Evolutionary conservation across 331 rosid species (phyloP), one percentile per base, ranked within the genome.

Genomic region (Phaseolus coccineus): DNA sequence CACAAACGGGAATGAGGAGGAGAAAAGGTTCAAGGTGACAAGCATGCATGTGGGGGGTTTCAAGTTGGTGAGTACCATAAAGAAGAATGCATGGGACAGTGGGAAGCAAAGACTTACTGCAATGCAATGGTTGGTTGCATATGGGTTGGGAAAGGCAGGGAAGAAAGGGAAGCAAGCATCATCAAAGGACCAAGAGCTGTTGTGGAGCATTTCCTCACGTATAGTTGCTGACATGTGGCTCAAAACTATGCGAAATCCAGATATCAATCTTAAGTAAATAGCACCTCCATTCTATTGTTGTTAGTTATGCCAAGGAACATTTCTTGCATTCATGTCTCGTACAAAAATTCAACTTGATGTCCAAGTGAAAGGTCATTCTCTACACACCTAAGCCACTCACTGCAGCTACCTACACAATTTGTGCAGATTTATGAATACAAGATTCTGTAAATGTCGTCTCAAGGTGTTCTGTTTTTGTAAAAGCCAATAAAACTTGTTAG

Each of bases 151-250:
- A 61, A 96, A 96, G 84, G 89, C 85, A 14, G 83, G 77, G 86
- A 93, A 88, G 92, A 93, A 90, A 63, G 91, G 90, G 64, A 93
- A 91, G 63, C 85, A 79, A 19, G 63, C 66, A 61, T 24, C 62
- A 57, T 65, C 87, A 6, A 89, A 88, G 58, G 92, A 81, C 47
- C 91, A 88, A 66, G 97, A 96, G 78, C 65, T 83, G 77, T 53
- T 93, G 19, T 93, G 98, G 97, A 96, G 93, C 88, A 80, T 93
- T 77, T 96, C 99, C 14, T 93, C 97, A 2, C 71, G 97, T 65
- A 89, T 91, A 27, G 88, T 96, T 89, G 98, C 97, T 4, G 94
- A 91, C 70, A 93, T 93, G 99, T 96, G 99, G 99, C 98, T 96
- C 81, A 96, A 89, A 84, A 86, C 91, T 22, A 88, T 93, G 80